These are phyloP conservation scores for Lasiosphaeria miniovina DNA, from an alignment of 495 filamentous ascomycete species.

Conservation along the genomic window DNA sequence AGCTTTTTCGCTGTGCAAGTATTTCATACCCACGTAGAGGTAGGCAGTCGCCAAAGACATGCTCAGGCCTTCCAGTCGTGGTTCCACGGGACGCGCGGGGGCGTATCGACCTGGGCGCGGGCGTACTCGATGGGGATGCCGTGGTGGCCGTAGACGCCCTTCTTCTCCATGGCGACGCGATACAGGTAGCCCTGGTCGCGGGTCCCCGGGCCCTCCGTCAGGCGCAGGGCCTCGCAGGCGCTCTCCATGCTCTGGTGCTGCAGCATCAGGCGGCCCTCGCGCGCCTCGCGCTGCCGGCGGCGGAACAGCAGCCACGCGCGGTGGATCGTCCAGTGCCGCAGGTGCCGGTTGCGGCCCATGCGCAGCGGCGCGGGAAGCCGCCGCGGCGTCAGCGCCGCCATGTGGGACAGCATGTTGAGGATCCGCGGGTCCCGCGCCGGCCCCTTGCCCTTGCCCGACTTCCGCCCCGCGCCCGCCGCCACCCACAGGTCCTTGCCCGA, in stretches of 20 bases:
- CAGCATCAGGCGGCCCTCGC: conserved; percentile 62
- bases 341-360: conserved; percentile 79
- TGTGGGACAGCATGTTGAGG: conserved; percentile 31
- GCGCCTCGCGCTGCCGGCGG: conserved; percentile 56
- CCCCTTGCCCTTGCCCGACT: conserved; percentile 28
- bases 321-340: conserved; percentile 99
- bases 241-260: conserved; percentile 73
- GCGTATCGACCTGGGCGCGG: conserved; percentile 74
- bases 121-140: conserved; percentile 86
- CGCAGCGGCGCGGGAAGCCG: conserved; percentile 69
- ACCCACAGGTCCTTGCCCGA: conserved; percentile 1
- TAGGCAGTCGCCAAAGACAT: too few relatives aligned
- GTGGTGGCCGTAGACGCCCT: conserved; percentile 61
- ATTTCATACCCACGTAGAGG: too few relatives aligned
- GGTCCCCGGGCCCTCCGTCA: conserved; percentile 55
- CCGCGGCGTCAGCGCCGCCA: conserved; percentile 26
- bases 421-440: conserved; percentile 24
- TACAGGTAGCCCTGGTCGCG: conserved; percentile 75
- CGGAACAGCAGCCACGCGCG: conserved; percentile 82
- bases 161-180: conserved; percentile 81
- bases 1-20: too few relatives aligned
- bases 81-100: conserved; percentile 72
- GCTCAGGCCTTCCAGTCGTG: conserved; percentile 57
- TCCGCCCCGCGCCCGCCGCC: neutral
- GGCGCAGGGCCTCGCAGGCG: conserved; percentile 79